Evolutionary conservation across 345 rosid species (phyloP), one percentile per base, ranked within the genome.

Genomic region (Aegle marmelos): DNA sequence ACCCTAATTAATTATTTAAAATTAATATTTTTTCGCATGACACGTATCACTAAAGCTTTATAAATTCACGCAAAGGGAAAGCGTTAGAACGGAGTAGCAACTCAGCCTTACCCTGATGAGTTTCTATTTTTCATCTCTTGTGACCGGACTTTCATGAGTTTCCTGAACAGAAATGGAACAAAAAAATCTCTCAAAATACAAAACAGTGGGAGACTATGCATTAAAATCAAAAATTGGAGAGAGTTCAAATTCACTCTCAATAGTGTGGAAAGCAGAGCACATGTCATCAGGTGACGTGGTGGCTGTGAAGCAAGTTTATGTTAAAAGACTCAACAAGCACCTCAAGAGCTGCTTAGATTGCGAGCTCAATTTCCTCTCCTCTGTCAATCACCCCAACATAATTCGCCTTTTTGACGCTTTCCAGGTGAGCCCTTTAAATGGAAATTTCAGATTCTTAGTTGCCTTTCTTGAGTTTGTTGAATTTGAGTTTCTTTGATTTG

Each of bases 381-480:
- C 92, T 63, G 87, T 87, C 21, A 65, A 83, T 62, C 92, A 92
- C 73, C 90, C 90, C 22, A 90, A 90, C 70, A 90, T 92, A 73
- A 81, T 91, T 72, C 89, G 90, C 57, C 97, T 89, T 41, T 79
- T 84, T 68, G 28, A 82, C 2, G 73, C 82, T 57, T 41, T 86
- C 30, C 83, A 90, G 84, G 97, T 91, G 69, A 54, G 62, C 33
- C 60, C 37, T 21, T 7, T 7, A 3, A 70, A 70, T 25, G 36
- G 2, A 11, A n/a, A 33, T 16, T 61, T 60, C 13, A 9, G 16
- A 24, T 68, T 33, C 36, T 74, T 61, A 4, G 39, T 28, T 33
- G 37, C 31, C 24, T 45, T 45, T 45, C 5, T 45, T 45, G 50
- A 13, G 50, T 13, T 13, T 45, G 50, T 13, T 45, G 50, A 45